phyloP scores from a whole-genome alignment of 164 flowering plant genomes.

The Magnolia sinica region DNA sequence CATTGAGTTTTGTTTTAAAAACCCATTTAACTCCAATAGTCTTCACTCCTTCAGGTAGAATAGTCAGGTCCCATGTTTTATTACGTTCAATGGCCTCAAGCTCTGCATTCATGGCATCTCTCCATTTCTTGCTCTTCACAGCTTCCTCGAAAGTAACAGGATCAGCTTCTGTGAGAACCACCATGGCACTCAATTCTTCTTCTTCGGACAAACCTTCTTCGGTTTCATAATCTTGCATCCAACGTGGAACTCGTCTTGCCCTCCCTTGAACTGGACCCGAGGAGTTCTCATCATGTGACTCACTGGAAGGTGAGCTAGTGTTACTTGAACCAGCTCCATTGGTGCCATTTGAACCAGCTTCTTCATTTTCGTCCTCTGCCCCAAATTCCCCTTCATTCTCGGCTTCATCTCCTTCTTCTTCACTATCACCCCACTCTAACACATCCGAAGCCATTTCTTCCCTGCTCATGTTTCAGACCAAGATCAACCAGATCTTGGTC shows the following conservation, averaged over 20 bases:
- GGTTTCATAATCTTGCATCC: slow-evolving; percentile 7
- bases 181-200: slow-evolving; percentile 3
- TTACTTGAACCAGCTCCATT: slow-evolving; percentile 1
- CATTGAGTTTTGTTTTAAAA: background rate
- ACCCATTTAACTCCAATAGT: background rate
- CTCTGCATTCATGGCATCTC: slow-evolving; percentile 1
- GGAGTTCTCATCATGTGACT: too few species aligned
- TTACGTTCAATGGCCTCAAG: slow-evolving; percentile 8
- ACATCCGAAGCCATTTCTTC: background rate
- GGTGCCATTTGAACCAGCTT: background rate
- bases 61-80: background rate
- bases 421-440: background rate
- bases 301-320: background rate
- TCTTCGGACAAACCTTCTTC: slow-evolving; percentile 1
- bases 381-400: background rate
- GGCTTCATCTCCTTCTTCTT: background rate
- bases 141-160: background rate
- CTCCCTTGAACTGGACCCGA: background rate
- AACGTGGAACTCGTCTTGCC: slow-evolving; percentile 1
- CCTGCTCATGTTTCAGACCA: background rate
- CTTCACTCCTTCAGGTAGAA: background rate
- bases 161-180: background rate
- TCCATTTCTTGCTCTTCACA: slow-evolving; percentile 3
- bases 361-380: background rate
- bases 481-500: too few species aligned